Percentiles rank a stretch among this genome's conserved stretches.
Conservation (phyloP, 2,329 filamentous ascomycete species). For the Colletotrichum sp. region DNA sequence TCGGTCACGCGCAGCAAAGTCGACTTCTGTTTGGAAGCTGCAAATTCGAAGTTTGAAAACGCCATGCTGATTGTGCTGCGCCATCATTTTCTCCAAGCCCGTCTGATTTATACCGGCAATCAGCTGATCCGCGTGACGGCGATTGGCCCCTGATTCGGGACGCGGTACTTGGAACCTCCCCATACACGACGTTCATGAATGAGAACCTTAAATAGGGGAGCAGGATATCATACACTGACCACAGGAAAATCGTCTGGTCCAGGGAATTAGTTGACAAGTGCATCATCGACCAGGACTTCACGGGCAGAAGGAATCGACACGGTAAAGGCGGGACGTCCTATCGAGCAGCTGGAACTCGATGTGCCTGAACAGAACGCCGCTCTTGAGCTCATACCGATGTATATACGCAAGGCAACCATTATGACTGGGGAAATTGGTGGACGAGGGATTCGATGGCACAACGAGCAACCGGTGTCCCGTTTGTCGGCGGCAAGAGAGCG, state of each 20-base stretch:
- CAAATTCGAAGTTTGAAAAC: not conserved
- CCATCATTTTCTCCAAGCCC: not conserved
- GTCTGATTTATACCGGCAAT: not conserved
- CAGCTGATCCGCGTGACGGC: accelerated
- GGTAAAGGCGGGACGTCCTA: no score
- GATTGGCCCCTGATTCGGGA: not conserved
- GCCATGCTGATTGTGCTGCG: not conserved
- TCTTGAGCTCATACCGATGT: not conserved
- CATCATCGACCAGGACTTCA: no score
- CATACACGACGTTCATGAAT: no score
- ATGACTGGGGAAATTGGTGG: not conserved
- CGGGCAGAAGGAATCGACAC: no score
- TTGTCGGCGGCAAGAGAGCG: no score
- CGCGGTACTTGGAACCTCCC: not conserved
- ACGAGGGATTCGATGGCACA: not conserved
- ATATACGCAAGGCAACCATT: not conserved
- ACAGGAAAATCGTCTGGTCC: no score
- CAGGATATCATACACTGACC: no score
- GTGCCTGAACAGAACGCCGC: no score
- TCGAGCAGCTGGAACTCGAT: no score
- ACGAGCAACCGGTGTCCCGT: not conserved
- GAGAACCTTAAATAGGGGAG: no score
- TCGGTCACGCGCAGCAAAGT: not conserved
- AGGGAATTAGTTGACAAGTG: no score
- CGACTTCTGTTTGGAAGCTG: not conserved